phyloP scores from a whole-genome alignment of 345 rosid genomes.

The Salix purpurea region DNA sequence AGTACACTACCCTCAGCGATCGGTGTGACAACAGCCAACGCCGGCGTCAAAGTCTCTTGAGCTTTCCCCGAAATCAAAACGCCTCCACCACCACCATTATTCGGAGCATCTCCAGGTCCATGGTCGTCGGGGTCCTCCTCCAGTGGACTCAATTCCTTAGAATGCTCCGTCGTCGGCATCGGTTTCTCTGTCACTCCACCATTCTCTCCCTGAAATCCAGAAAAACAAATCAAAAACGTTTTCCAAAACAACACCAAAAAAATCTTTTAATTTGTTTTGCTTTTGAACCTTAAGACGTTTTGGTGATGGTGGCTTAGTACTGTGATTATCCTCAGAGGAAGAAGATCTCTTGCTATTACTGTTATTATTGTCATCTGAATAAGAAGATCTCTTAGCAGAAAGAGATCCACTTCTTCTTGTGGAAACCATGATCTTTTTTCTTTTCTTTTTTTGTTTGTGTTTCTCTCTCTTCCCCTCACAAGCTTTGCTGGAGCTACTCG shows the following conservation, averaged over 20 bases:
- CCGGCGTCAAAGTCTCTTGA: slow-evolving; percentile 41
- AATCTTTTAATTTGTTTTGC: neutral
- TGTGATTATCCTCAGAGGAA: slow-evolving; percentile 28
- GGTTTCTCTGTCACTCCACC: slow-evolving; percentile 47
- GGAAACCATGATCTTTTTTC: slow-evolving; percentile 72
- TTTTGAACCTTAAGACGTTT: slow-evolving; percentile 64
- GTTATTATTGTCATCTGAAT: slow-evolving; percentile 33
- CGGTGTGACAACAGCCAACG: slow-evolving; percentile 46
- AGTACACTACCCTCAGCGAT: slow-evolving; percentile 54
- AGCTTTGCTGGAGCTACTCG: neutral
- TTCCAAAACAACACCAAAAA: slow-evolving; percentile 19
- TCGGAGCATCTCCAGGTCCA: slow-evolving; percentile 40
- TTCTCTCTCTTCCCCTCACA: slow-evolving; percentile 5
- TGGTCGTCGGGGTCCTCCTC: slow-evolving; percentile 52
- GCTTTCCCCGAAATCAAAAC: slow-evolving; percentile 35
- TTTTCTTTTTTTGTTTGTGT: neutral
- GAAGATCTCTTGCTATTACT: slow-evolving; percentile 31
- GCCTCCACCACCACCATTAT: slow-evolving; percentile 34
- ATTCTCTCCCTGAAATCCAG: slow-evolving; percentile 48
- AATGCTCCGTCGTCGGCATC: slow-evolving; percentile 42
- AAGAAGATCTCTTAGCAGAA: slow-evolving; percentile 44
- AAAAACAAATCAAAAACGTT: slow-evolving; percentile 9
- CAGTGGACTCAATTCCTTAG: slow-evolving; percentile 55
- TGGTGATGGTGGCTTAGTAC: slow-evolving; percentile 48
- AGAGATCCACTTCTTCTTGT: slow-evolving; percentile 79